Evolutionary conservation across 495 filamentous ascomycete genomes (phyloP), one percentile per base, ranked within the genome.

Genomic region (Pseudoneurospora amorphoporcata): DNA sequence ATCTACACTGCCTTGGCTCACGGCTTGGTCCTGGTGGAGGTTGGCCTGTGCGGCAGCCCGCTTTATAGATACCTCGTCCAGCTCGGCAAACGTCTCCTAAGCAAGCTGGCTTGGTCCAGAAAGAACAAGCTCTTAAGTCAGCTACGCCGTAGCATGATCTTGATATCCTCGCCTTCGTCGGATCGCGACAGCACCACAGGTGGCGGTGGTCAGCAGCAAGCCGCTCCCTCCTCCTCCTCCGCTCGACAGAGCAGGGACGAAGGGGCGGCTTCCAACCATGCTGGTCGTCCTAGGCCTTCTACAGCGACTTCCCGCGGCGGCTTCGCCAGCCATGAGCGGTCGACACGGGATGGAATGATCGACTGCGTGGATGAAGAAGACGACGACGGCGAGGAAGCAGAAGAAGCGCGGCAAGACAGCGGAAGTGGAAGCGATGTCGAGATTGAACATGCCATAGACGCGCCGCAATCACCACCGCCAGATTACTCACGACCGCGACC

Each of bases 31-130:
- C 53, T 32, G 53, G 53, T 61, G 23, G 23, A 61, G 53, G 23
- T 68, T 75, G 8, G 70, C 70, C 23, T 71, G 17, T 32, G 73
- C 73, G 37, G 70, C 71, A 4, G 71, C 39, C n/a, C 73, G 73
- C 73, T 72, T 75, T 12, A 68, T 37, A 29, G 71, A 68, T 39
- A 72, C 69, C 43, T 77, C 76, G 5, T 53, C 65, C 19, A 72
- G 58, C 14, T 74, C 71, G 16, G 53, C 16, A 32, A 61, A 8
- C 23, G 23, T 32, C 53, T 61, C 53, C 12, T 61, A 61, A 61
- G 23, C 53, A 61, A 61, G 53, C 53, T 61, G 53, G 53, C 29
- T 61, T 61, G 53, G 53, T 61, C 53, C 53, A 61, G 53, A 23
- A 61, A 61, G 2, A 61, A 61, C 53, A 61, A 61, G 53, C 23